These are phyloP conservation scores for Pythium coloratum DNA, from an alignment of 352 stramenopile genomes.

Conservation along the genomic window DNA sequence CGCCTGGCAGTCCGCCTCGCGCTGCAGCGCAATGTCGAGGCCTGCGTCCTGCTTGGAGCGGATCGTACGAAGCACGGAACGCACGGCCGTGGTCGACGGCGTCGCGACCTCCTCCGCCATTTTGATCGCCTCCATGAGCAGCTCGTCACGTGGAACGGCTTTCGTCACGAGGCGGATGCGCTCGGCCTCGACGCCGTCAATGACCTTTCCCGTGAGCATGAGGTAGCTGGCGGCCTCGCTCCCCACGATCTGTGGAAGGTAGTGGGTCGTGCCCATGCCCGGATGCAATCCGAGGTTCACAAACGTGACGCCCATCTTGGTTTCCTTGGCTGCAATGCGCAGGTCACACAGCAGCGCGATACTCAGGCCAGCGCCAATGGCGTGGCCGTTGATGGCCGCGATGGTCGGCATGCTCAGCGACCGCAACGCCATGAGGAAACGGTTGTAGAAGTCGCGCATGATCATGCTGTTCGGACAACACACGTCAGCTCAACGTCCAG, in stretches of 20 bases:
- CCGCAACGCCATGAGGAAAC: constrained; percentile 74
- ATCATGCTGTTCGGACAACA: constrained; percentile 34
- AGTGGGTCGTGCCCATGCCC: constrained; percentile 85
- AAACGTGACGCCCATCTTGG: constrained; percentile 90
- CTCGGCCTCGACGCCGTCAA: constrained; percentile 65
- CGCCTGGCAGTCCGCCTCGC: constrained; percentile 77
- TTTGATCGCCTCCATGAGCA: constrained; percentile 49
- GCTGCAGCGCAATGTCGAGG: constrained; percentile 59
- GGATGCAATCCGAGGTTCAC: constrained; percentile 83
- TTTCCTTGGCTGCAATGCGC: constrained; percentile 54
- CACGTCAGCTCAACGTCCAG: neutral
- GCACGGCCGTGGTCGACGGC: constrained; percentile 67
- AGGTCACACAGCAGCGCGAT: constrained; percentile 87
- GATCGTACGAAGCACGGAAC: constrained; percentile 62
- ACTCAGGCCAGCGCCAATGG: constrained; percentile 76
- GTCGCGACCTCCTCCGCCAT: constrained; percentile 61
- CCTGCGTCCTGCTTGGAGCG: constrained; percentile 66
- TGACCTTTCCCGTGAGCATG: constrained; percentile 73
- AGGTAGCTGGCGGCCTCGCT: constrained; percentile 64
- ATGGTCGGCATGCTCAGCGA: constrained; percentile 80
- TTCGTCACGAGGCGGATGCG: constrained; percentile 53
- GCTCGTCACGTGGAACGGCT: constrained; percentile 39
- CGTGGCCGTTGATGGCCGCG: constrained; percentile 82
- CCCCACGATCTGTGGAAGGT: constrained; percentile 68
- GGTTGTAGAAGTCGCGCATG: constrained; percentile 85